Evolutionary conservation across 495 filamentous ascomycete genomes (phyloP).

Genomic region (Xylaria intraflava): DNA sequence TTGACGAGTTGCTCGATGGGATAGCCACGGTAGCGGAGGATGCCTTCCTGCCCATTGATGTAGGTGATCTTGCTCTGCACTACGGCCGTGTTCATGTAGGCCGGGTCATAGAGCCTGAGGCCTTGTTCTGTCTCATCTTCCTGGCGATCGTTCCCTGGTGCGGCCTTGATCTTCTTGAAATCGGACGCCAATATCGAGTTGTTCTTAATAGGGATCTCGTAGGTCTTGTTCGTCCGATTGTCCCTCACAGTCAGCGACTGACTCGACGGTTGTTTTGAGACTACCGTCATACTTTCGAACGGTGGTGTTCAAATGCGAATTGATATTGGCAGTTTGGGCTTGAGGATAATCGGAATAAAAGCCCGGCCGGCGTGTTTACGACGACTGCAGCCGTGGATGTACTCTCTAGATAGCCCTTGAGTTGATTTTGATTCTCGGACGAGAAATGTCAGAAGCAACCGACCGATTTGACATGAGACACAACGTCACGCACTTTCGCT

Average conservation of each 20-base stretch:
- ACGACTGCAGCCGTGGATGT: no score
- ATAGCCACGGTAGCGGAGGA: constrained; percentile 36
- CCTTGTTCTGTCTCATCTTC: constrained; percentile 29
- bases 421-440: neutral
- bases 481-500: neutral
- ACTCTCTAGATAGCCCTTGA: neutral
- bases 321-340: neutral
- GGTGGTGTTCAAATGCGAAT: no score
- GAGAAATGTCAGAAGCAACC: constrained; percentile 8
- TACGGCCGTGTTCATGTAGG: constrained; percentile 49
- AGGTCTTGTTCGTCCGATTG: constrained; percentile 43
- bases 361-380: neutral
- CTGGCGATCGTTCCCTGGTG: constrained; percentile 9
- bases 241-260: constrained; percentile 39
- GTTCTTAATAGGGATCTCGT: constrained; percentile 45
- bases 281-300: constrained; percentile 12
- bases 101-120: constrained; percentile 48
- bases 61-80: constrained; percentile 46
- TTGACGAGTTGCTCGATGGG: constrained; percentile 37
- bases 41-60: constrained; percentile 40
- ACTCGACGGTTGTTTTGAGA: constrained; percentile 16
- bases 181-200: constrained; percentile 46
- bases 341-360: neutral
- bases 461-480: neutral
- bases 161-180: constrained; percentile 41